phyloP scores from a whole-genome alignment of 75 land plant species.

The Larix kaempferi region DNA sequence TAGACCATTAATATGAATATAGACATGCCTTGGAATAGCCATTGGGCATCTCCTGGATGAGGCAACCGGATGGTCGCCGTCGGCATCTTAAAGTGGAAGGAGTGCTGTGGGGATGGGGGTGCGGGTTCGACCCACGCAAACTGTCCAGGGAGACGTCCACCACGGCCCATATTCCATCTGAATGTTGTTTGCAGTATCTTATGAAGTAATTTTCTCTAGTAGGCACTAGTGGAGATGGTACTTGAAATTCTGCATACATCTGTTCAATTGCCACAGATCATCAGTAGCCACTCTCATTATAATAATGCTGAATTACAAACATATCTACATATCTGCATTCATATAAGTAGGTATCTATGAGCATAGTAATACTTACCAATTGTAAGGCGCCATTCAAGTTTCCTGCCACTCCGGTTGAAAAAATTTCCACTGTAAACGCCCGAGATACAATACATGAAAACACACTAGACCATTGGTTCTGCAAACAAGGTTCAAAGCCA shows the following conservation, averaged over 20 bases:
- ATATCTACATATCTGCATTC: slow-evolving; percentile 2
- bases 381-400: slow-evolving; percentile 41
- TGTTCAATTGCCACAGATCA: slow-evolving; percentile 1
- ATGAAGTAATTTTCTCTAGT: slow-evolving; percentile 44
- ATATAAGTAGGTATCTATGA: background rate
- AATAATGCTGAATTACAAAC: slow-evolving; percentile 6
- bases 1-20: background rate
- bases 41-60: slow-evolving; percentile 30
- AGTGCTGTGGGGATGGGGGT: background rate
- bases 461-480: slow-evolving; percentile 33
- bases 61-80: slow-evolving; percentile 33
- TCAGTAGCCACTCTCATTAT: background rate
- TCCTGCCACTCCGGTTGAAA: slow-evolving; percentile 40
- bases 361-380: slow-evolving; percentile 20
- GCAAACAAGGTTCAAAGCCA: background rate
- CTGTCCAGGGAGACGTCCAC: slow-evolving; percentile 61
- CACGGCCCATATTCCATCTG: slow-evolving; percentile 52
- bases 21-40: slow-evolving; percentile 31
- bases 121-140: slow-evolving; percentile 18
- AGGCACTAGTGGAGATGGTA: slow-evolving; percentile 54
- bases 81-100: slow-evolving; percentile 20
- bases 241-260: slow-evolving; percentile 61
- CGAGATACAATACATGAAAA: slow-evolving; percentile 41
- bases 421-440: slow-evolving; percentile 30
- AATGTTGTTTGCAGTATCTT: slow-evolving; percentile 53